These are phyloP conservation scores for Lepraria neglecta DNA, from an alignment of 495 filamentous ascomycete species.

Conservation along the genomic window DNA sequence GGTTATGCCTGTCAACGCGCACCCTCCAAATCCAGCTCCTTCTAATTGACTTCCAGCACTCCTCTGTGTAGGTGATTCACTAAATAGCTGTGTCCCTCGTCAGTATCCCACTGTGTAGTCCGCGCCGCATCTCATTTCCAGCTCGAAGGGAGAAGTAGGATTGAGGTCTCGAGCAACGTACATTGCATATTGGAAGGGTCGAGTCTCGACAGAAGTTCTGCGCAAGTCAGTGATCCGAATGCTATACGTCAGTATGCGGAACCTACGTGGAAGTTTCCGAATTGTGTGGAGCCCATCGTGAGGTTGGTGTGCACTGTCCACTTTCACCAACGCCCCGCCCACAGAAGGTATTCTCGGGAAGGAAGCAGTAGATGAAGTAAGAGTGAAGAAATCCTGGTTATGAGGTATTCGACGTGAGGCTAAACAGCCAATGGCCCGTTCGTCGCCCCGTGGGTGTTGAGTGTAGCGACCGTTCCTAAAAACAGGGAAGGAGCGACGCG, in stretches of 20 bases:
- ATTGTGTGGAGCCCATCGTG: constrained; percentile 60
- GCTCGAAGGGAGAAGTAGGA: not conserved
- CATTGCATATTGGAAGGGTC: constrained; percentile 94
- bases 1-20: constrained; percentile 64
- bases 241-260: constrained; percentile 8
- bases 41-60: constrained; percentile 27
- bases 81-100: constrained; percentile 20
- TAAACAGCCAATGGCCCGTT: constrained; percentile 12
- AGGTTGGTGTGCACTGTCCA: constrained; percentile 18
- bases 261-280: constrained; percentile 86
- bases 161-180: constrained; percentile 45
- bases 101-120: constrained; percentile 12
- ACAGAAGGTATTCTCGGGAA: not conserved
- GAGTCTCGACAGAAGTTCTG: constrained; percentile 95
- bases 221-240: constrained; percentile 21
- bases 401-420: not conserved
- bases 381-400: not conserved
- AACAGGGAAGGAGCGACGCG: constrained; percentile 24
- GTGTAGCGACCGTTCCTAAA: constrained; percentile 14
- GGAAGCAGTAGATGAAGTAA: not conserved
- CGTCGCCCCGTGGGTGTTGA: not conserved
- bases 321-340: constrained; percentile 12
- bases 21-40: constrained; percentile 58
- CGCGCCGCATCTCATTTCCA: not conserved
- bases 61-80: constrained; percentile 22